Base-by-base conservation (phyloP, 2,329 filamentous ascomycete genomes). In the Pseudocercospora musae region DNA sequence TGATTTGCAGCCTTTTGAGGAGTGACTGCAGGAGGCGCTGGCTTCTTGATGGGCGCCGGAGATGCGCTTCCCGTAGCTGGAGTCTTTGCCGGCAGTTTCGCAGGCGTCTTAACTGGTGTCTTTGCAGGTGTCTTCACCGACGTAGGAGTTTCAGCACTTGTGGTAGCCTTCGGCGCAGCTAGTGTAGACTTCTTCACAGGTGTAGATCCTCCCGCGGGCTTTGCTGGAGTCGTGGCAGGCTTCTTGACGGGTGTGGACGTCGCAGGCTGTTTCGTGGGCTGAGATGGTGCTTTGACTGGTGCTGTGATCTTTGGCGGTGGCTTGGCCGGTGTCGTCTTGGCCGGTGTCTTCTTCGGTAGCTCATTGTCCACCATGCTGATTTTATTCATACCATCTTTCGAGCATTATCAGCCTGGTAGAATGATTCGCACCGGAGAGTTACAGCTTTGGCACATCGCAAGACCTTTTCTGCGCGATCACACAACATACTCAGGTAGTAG, bases 341-440 rank as follows among this genome's bases (percentile, higher is more conserved):
- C 58, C n/a, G 70, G 66, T 4, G 69, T 60, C 60, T 70, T 71
- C 58, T 70, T 69, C 1, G 67, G 57, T 3, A 65, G 31, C 44
- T 73, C 72, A 63, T 73, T 74, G 68, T 74, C 72, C 33, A 74
- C 70, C 70, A 74, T 73, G 49, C 58, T 72, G 67, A 74, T 74
- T 58, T 71, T 71, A 20, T 65, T 62, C 62, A 73, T 68, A 52
- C 71, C 67, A 50, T 62, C 71, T 71, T 57, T 11, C 37, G 18
- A 23, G 52, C 8, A n/a, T 11, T 20, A 33, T 62, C 37, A 65
- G 59, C 60, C 6, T 40, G 5, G 15, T 33, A 40, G 37, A n/a
- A 8, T 18, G 15, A 27, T 37, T 25, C 27, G 42, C 18, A 48
- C 20, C 11, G 9, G 44, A 48, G 9, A 20, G 21, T 27, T 15